phyloP scores from a whole-genome alignment of 139 green algal species.

The Axilococcus clingmanii region DNA sequence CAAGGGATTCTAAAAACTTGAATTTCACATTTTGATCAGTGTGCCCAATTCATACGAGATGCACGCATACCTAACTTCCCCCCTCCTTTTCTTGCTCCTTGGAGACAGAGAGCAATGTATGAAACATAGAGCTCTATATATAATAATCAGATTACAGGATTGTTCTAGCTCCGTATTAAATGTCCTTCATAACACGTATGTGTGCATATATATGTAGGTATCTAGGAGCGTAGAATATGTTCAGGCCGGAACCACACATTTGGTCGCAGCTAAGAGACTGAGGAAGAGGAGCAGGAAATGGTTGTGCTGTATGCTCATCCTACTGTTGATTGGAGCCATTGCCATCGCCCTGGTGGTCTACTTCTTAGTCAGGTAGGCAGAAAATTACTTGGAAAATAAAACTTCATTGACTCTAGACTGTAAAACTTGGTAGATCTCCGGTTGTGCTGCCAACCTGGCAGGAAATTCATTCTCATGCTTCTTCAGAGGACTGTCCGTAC shows the following conservation, averaged over 20 bases:
- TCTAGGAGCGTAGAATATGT: constrained; percentile 72
- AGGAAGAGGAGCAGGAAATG: constrained; percentile 86
- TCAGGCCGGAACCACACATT: constrained; percentile 48
- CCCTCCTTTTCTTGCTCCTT: constrained; percentile 15
- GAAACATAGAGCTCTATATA: too few species aligned
- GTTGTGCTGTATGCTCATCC: constrained; percentile 80
- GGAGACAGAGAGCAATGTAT: neutral
- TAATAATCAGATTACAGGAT: too few species aligned
- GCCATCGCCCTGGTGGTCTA: constrained; percentile 58
- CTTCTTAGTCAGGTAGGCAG: neutral
- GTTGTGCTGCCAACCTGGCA: constrained; percentile 9
- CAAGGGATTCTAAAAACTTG: constrained; percentile 2
- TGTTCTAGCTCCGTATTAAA: too few species aligned
- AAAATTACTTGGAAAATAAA: too few species aligned
- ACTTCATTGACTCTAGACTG: neutral
- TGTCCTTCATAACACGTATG: too few species aligned
- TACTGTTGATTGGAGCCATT: constrained; percentile 66
- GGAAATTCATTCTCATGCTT: neutral
- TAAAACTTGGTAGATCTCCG: constrained; percentile 11
- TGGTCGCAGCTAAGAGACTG: constrained; percentile 69
- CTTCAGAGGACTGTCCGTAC: neutral
- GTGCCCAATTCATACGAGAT: neutral
- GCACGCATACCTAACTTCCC: neutral
- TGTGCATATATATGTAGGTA: constrained; percentile 41
- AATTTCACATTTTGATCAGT: neutral